Percentiles rank a stretch among this genome's conserved stretches.
Evolutionary conservation across 148 eudicot species (phyloP).

Genomic region (Simmondsia chinensis): DNA sequence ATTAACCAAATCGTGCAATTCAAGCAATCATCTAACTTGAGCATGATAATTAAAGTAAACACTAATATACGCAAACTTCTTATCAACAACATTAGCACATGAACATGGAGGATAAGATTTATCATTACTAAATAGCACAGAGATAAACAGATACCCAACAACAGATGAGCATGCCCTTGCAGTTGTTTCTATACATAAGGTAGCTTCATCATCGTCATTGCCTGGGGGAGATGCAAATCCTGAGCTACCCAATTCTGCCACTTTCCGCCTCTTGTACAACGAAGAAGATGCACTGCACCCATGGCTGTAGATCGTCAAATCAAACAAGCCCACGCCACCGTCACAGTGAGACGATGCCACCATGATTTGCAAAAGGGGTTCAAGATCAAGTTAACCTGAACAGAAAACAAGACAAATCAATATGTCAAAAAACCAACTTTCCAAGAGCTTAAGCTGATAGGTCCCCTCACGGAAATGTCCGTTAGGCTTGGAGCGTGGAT

Average conservation of each 20-base stretch:
- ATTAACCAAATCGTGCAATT: too few relatives aligned
- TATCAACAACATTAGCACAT: not conserved
- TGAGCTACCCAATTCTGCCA: slow-evolving; percentile 4
- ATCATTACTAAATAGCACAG: not conserved
- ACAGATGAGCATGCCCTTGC: slow-evolving; percentile 4
- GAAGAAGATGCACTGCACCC: not conserved
- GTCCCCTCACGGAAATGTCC: too few relatives aligned
- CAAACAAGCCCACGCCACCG: not conserved
- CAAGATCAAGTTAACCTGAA: too few relatives aligned
- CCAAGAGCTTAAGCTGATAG: too few relatives aligned
- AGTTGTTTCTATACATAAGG: slow-evolving; percentile 4
- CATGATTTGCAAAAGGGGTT: too few relatives aligned
- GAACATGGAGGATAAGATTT: not conserved
- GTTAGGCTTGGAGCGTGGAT: too few relatives aligned
- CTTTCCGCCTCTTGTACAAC: slow-evolving; percentile 18
- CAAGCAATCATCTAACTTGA: too few relatives aligned
- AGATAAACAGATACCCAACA: not conserved
- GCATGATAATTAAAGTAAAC: too few relatives aligned
- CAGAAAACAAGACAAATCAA: too few relatives aligned
- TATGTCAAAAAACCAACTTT: too few relatives aligned
- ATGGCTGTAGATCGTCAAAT: slow-evolving; percentile 1
- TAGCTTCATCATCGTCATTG: slow-evolving; percentile 6
- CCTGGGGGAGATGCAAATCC: slow-evolving; percentile 3
- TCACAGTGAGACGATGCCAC: slow-evolving; percentile 17
- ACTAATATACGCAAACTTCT: too few relatives aligned